phyloP scores from a whole-genome alignment of 75 land plant genomes.

The Selaginella tamariscina region DNA sequence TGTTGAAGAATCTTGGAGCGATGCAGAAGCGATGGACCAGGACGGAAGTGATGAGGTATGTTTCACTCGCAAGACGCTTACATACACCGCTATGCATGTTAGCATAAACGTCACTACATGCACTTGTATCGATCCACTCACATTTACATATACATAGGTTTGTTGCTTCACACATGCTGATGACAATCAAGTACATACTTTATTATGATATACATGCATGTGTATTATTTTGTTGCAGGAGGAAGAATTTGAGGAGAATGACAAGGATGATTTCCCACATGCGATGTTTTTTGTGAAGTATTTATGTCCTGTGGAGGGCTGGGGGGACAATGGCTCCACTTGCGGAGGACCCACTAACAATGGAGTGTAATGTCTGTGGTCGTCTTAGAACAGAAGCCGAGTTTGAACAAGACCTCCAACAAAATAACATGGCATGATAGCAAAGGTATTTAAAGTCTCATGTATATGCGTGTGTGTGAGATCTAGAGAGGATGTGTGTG shows the following conservation, averaged over 20 bases:
- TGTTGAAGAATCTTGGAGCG: constrained; percentile 67
- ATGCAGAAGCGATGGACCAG: constrained; percentile 25
- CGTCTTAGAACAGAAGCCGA: constrained; percentile 42
- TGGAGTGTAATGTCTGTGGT: constrained; percentile 93
- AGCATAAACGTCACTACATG: too few species aligned
- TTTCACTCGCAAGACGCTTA: too few species aligned
- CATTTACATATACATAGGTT: too few species aligned
- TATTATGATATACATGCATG: too few species aligned
- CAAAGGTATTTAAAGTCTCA: background rate
- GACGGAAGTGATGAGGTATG: constrained; percentile 26
- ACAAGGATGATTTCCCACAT: constrained; percentile 53
- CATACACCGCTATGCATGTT: too few species aligned
- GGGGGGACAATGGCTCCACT: constrained; percentile 93
- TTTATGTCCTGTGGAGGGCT: constrained; percentile 52
- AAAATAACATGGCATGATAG: constrained; percentile 12
- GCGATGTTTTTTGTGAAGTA: constrained; percentile 75
- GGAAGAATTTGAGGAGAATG: constrained; percentile 19
- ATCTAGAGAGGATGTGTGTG: too few species aligned
- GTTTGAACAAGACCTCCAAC: constrained; percentile 19
- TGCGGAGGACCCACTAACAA: constrained; percentile 25
- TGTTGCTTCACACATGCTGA: too few species aligned
- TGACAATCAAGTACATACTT: too few species aligned
- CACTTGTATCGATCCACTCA: too few species aligned
- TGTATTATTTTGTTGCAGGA: too few species aligned
- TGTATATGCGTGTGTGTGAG: too few species aligned